phyloP scores from a whole-genome alignment of 2,329 filamentous ascomycete genomes.

The Sclerotinia sclerotiorum region DNA sequence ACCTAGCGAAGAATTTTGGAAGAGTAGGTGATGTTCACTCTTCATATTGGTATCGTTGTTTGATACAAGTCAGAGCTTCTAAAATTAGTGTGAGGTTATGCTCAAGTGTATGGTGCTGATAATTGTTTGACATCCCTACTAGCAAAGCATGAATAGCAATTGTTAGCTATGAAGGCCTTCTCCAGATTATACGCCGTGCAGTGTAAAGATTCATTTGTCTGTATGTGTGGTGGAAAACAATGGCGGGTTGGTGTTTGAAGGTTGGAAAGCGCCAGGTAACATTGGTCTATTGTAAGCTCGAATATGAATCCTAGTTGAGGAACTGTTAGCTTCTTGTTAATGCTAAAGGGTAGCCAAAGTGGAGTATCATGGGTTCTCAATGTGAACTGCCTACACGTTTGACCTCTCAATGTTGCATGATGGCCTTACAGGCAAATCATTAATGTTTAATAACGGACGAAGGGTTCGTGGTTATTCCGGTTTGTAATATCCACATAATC shows the following conservation, averaged over 20 bases:
- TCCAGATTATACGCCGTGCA: background rate
- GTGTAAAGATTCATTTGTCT: background rate
- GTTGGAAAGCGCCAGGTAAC: background rate
- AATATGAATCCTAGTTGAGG: background rate
- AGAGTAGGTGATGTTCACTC: background rate
- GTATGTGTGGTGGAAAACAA: background rate
- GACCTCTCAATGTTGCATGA: background rate
- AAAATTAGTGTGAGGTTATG: background rate
- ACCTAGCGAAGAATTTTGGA: background rate
- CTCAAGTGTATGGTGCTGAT: background rate
- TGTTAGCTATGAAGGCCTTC: background rate
- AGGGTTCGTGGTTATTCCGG: background rate
- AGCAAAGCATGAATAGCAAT: background rate
- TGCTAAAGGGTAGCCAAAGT: background rate
- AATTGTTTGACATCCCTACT: background rate
- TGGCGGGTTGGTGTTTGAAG: background rate
- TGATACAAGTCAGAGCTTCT: background rate
- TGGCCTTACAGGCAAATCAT: background rate
- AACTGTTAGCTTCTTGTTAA: conserved; percentile 1
- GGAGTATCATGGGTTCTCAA: background rate
- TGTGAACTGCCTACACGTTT: background rate
- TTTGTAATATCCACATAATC: background rate
- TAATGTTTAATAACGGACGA: too few species aligned
- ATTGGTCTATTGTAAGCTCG: background rate
- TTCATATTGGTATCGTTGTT: background rate